Percentiles rank a stretch among this genome's conserved stretches.
Conservation (phyloP, 495 filamentous ascomycete species). For the Aspergillus haitiensis region DNA sequence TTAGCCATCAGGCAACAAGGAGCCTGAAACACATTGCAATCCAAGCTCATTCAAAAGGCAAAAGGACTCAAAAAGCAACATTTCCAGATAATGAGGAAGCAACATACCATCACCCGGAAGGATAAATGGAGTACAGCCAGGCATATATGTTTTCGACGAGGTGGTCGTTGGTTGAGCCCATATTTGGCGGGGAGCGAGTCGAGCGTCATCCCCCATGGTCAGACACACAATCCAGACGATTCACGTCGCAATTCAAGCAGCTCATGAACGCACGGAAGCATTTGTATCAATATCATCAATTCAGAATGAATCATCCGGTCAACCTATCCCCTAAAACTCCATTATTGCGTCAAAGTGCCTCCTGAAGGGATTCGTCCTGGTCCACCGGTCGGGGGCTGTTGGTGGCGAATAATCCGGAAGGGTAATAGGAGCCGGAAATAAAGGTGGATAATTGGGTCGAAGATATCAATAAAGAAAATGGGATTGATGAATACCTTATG, state of each 20-base stretch:
- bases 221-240: conserved; percentile 21
- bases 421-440: not conserved
- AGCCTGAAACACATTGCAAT: not conserved
- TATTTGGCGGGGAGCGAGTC: conserved; percentile 50
- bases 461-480: not conserved
- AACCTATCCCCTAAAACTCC: conserved; percentile 12
- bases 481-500: conserved; percentile 1
- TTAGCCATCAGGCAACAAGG: not conserved
- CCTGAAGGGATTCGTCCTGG: conserved; percentile 1
- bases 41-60: not conserved
- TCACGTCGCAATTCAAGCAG: conserved; percentile 26
- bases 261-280: conserved; percentile 28
- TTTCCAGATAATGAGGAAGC: not conserved
- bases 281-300: conserved; percentile 18
- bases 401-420: conserved; percentile 3
- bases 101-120: conserved; percentile 56
- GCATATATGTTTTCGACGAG: conserved; percentile 35
- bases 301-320: not conserved
- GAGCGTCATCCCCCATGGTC: conserved; percentile 43
- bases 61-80: not conserved
- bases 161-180: conserved; percentile 53
- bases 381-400: conserved; percentile 13
- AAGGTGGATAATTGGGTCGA: not conserved
- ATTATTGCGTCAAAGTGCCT: conserved; percentile 12
- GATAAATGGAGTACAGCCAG: conserved; percentile 61